Evolutionary conservation across 192 early-diverging fungal genomes (phyloP), one percentile per base, ranked within the genome.

Genomic region (Umbelopsis vinacea): DNA sequence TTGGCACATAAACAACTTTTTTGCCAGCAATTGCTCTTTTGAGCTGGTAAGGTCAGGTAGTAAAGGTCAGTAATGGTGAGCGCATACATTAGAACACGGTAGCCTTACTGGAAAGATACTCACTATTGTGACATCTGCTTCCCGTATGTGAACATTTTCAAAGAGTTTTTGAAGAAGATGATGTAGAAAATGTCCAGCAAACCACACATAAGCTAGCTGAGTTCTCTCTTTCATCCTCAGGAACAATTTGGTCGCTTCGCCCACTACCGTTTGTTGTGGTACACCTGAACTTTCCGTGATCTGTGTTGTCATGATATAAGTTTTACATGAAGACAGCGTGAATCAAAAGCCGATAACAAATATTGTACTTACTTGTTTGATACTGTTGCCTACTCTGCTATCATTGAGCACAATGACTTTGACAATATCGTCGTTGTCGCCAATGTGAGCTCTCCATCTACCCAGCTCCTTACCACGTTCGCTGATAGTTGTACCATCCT

Each of bases 131-230:
- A 80, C n/a, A 46, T 80, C 79, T 21, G 48, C 48, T 22, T 80
- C 75, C 4, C 48, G 35, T 1, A 81, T 50, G 37, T 67, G 69
- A 23, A 81, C 26, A 43, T 68, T 72, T 4, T 43, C 50, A 43
- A 81, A 81, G 10, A 81, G 35, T 29, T 60, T 68, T 40, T 76
- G 76, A 37, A 81, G 76, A 37, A 81, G 45, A 0, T 50, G 24
- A 14, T 81, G 70, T 6, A 81, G 53, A 46, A 77, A 77, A 21
- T 72, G 45, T 23, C 75, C 79, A n/a, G 79, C 79, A 55, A 76
- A 81, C 75, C 75, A 81, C 2, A 81, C 70, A 66, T 81, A 81
- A 11, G 75, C 71, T 6, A 76, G n/a, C n/a, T 76, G 75, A 6
- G 79, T 77, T 9, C 79, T 73, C 55, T 81, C 79, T 29, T 69